Evolutionary conservation across 1,284 basidiomycete species (phyloP).

Genomic region (Ceratobasidium theobromae): DNA sequence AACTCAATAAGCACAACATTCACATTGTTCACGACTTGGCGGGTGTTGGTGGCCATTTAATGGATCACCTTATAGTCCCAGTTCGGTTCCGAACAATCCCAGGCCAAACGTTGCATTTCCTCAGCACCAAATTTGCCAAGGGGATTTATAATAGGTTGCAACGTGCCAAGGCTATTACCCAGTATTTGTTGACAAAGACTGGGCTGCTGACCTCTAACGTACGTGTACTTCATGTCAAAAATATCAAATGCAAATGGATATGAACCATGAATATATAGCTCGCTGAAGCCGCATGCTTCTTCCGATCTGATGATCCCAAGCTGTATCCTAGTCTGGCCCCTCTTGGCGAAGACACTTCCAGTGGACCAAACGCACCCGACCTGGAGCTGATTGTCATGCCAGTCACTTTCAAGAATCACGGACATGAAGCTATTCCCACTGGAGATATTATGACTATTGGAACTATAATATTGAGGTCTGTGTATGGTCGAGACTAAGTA

Average conservation of each 20-base stretch:
- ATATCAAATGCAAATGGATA: conserved; percentile 29
- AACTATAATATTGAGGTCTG: conserved; percentile 42
- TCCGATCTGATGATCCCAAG: conserved; percentile 41
- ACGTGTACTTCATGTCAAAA: too few relatives aligned
- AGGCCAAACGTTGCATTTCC: conserved; percentile 45
- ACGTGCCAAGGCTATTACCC: conserved; percentile 43
- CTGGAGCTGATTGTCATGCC: conserved; percentile 41
- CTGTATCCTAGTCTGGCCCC: conserved; percentile 38
- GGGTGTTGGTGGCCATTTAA: conserved; percentile 56
- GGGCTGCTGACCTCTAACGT: conserved; percentile 62
- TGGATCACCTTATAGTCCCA: conserved; percentile 58
- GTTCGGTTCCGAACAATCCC: conserved; percentile 55
- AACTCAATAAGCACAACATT: conserved; percentile 55
- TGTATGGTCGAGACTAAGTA: background rate
- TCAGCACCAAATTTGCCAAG: conserved; percentile 41
- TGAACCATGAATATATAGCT: conserved; percentile 36
- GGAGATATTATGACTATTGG: conserved; percentile 43
- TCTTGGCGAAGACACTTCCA: conserved; percentile 39
- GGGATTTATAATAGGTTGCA: conserved; percentile 41
- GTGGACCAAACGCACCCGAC: conserved; percentile 41
- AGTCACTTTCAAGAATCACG: conserved; percentile 37
- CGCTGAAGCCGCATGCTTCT: conserved; percentile 43
- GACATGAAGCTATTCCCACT: conserved; percentile 33
- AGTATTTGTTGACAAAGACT: conserved; percentile 50
- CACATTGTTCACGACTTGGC: conserved; percentile 56